Evolutionary conservation across 805 yeast genomes (phyloP), one percentile per base, ranked within the genome.

Genomic region (Wickerhamiella brachini): DNA sequence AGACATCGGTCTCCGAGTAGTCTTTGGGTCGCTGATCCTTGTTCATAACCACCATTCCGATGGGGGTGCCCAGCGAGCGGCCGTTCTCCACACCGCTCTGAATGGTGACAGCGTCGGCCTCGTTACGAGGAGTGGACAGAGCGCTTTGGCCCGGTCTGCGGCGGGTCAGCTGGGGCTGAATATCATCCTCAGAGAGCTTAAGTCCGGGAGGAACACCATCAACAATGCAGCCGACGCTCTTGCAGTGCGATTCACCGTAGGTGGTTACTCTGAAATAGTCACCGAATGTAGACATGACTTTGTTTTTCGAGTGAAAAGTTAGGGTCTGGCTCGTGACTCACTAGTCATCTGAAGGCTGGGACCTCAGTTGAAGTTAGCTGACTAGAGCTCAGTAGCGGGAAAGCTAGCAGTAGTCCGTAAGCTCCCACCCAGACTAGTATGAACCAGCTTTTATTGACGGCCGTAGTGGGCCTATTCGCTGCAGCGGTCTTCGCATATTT

Each of bases 141-240:
- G 83, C 84, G 48, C 89, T 79, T 70, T 93, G 98, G 48, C 98
- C 98, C 1, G 98, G 98, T 71, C 98, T 83, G 75, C 98, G 83
- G 71, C 98, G 80, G 21, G 95, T 81, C 60, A 93, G 71, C 73
- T 93, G 98, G 17, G 97, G 95, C 72, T 93, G 98, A 58, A 93
- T 78, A 64, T 93, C 97, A 5, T 71, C 79, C 68, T 86, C 97
- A 17, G 83, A 76, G 50, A 93, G 76, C 7, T 79, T 75, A 78
- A 93, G 74, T 31, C 95, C 95, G 26, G 98, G 97, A 29, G 98
- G 98, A 43, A 88, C 93, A 53, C 98, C 98, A 60, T 93, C 98
- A 41, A 93, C 96, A 55, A 93, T 93, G 70, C 97, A 93, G 31
- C 98, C 98, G 43, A 93, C 98, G 9, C 95, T 85, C 62, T 80